Conservation (phyloP, 768 basidiomycete species). For the Gelatoporia subvermispora region DNA sequence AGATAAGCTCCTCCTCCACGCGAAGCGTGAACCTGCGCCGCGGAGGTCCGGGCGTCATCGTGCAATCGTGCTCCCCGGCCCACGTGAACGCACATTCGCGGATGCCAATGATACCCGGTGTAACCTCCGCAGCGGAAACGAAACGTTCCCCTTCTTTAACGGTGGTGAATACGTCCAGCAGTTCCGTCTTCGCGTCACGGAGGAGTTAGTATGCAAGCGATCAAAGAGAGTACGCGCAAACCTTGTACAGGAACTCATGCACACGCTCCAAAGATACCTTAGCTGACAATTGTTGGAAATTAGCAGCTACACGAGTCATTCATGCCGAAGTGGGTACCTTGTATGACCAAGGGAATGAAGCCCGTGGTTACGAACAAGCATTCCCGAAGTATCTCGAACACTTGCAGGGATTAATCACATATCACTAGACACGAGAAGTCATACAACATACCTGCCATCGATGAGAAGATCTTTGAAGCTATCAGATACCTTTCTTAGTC, state of each 20-base stretch:
- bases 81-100: slow-evolving; percentile 54
- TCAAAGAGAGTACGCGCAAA: neutral
- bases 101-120: slow-evolving; percentile 43
- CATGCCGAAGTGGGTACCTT: slow-evolving; percentile 38
- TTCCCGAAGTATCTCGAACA: slow-evolving; percentile 58
- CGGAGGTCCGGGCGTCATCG: too few relatives aligned
- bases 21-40: too few relatives aligned
- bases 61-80: slow-evolving; percentile 39
- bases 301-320: slow-evolving; percentile 6
- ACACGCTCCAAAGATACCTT: slow-evolving; percentile 66
- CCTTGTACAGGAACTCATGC: slow-evolving; percentile 41
- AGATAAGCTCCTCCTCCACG: too few relatives aligned
- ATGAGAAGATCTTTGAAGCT: slow-evolving; percentile 35
- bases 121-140: neutral
- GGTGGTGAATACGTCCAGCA: slow-evolving; percentile 37
- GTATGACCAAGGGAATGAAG: slow-evolving; percentile 25
- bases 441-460: slow-evolving; percentile 25
- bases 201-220: neutral
- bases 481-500: neutral
- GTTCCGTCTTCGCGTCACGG: slow-evolving; percentile 35
- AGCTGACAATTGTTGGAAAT: slow-evolving; percentile 23
- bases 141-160: slow-evolving; percentile 9
- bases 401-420: slow-evolving; percentile 15
- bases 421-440: neutral
- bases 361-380: slow-evolving; percentile 36